Conservation (phyloP, 2,329 filamentous ascomycete species). For the Fusarium sterilihyphosum region DNA sequence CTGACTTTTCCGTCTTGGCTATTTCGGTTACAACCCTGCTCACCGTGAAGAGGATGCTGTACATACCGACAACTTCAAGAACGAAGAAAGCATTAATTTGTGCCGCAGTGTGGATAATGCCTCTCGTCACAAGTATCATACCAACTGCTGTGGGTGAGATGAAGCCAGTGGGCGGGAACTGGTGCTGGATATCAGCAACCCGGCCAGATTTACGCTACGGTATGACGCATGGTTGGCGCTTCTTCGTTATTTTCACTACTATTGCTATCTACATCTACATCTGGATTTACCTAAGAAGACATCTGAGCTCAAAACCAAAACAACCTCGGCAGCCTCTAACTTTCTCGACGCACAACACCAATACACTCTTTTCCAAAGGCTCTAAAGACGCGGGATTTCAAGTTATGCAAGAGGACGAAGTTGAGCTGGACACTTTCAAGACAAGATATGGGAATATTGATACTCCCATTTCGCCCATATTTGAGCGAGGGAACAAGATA, state of each 20-base stretch:
- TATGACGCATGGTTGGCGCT: slow-evolving; percentile 57
- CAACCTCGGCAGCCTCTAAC: not conserved
- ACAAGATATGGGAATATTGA: not conserved
- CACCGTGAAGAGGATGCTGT: slow-evolving; percentile 33
- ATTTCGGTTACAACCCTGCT: slow-evolving; percentile 40
- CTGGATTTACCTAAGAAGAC: slow-evolving; percentile 37
- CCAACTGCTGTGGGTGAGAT: slow-evolving; percentile 34
- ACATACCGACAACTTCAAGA: slow-evolving; percentile 28
- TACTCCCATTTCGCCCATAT: not conserved
- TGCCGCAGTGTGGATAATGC: slow-evolving; percentile 30
- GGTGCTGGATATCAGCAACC: slow-evolving; percentile 57
- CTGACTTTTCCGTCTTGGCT: slow-evolving; percentile 41
- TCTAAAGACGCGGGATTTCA: slow-evolving; percentile 15
- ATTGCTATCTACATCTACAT: slow-evolving; percentile 55
- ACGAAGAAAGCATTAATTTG: slow-evolving; percentile 26
- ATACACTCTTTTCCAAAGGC: slow-evolving; percentile 2
- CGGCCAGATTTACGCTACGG: slow-evolving; percentile 54
- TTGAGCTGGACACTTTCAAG: slow-evolving; percentile 18
- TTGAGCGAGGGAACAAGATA: slow-evolving; percentile 1
- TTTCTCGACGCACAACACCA: slow-evolving; percentile 3
- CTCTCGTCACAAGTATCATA: slow-evolving; percentile 32
- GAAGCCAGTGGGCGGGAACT: slow-evolving; percentile 54
- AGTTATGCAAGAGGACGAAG: slow-evolving; percentile 21
- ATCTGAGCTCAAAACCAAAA: slow-evolving; percentile 1
- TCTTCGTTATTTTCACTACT: slow-evolving; percentile 53